phyloP scores from a whole-genome alignment of 805 yeast genomes.

The Lipomyces anomalus region DNA sequence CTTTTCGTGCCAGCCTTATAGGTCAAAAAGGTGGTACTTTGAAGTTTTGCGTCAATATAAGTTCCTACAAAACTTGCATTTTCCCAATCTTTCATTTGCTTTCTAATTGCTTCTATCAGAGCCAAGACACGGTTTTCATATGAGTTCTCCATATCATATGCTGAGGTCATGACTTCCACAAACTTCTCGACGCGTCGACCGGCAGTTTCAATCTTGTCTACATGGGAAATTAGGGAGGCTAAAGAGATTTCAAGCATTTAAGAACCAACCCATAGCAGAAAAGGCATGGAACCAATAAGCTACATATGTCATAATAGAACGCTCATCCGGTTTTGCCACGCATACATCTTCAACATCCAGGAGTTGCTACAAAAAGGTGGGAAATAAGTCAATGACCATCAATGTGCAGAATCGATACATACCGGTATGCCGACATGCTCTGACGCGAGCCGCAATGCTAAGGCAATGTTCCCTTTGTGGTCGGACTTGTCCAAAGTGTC shows the following conservation, averaged over 20 bases:
- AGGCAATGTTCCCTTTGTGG: slow-evolving; percentile 32
- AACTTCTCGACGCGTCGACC: slow-evolving; percentile 37
- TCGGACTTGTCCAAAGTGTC: slow-evolving; percentile 30
- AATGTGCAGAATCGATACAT: background rate
- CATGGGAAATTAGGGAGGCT: background rate
- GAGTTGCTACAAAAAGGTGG: slow-evolving; percentile 30
- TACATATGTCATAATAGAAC: slow-evolving; percentile 51
- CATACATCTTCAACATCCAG: slow-evolving; percentile 52
- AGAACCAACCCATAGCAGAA: slow-evolving; percentile 28
- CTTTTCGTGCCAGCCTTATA: slow-evolving; percentile 33
- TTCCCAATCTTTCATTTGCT: slow-evolving; percentile 29
- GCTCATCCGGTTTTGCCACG: slow-evolving; percentile 51
- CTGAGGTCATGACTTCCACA: slow-evolving; percentile 32
- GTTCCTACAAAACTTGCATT: slow-evolving; percentile 25
- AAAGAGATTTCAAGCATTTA: background rate
- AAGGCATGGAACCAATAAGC: slow-evolving; percentile 54
- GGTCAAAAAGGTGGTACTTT: slow-evolving; percentile 26
- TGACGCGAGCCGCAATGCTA: slow-evolving; percentile 42
- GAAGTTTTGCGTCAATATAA: slow-evolving; percentile 30
- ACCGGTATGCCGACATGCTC: slow-evolving; percentile 44
- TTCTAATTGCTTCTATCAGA: slow-evolving; percentile 28
- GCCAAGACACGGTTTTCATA: slow-evolving; percentile 33
- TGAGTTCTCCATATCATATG: slow-evolving; percentile 31
- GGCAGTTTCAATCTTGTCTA: slow-evolving; percentile 35
- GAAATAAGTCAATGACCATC: background rate